Conservation (phyloP, 305 asterid species). For the Fraxinus angustifolia region DNA sequence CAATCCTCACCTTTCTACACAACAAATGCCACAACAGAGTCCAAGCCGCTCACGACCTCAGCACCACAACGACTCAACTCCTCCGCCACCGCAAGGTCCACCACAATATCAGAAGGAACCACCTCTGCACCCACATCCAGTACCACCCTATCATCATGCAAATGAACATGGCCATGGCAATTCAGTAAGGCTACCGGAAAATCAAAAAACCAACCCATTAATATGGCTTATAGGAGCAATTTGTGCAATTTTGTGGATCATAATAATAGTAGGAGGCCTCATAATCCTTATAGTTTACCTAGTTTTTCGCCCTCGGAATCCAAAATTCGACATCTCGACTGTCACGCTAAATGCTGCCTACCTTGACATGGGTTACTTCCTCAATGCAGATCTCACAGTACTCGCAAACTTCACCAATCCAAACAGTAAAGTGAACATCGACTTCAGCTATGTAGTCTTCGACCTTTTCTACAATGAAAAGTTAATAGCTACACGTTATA, state of each 20-base stretch:
- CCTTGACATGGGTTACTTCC: slow-evolving; percentile 84
- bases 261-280: slow-evolving; percentile 66
- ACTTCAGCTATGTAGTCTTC: slow-evolving; percentile 56
- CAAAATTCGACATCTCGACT: slow-evolving; percentile 69
- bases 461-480: slow-evolving; percentile 52
- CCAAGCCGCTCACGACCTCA: not conserved
- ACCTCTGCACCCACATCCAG: not conserved
- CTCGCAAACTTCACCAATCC: slow-evolving; percentile 89
- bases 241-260: slow-evolving; percentile 75
- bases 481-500: slow-evolving; percentile 56
- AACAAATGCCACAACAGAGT: not conserved
- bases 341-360: slow-evolving; percentile 79
- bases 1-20: not conserved
- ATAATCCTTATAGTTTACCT: slow-evolving; percentile 65
- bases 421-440: slow-evolving; percentile 72
- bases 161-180: not conserved
- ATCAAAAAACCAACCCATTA: slow-evolving; percentile 48
- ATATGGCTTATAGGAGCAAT: slow-evolving; percentile 78
- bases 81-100: not conserved
- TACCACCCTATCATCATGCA: not conserved
- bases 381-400: slow-evolving; percentile 69
- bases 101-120: not conserved
- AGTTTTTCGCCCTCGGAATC: slow-evolving; percentile 66
- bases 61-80: not conserved
- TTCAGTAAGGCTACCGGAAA: slow-evolving; percentile 16